These are phyloP conservation scores for Cryptosporidium sp. DNA, from an alignment of 169 alveolate species.

Conservation along the genomic window DNA sequence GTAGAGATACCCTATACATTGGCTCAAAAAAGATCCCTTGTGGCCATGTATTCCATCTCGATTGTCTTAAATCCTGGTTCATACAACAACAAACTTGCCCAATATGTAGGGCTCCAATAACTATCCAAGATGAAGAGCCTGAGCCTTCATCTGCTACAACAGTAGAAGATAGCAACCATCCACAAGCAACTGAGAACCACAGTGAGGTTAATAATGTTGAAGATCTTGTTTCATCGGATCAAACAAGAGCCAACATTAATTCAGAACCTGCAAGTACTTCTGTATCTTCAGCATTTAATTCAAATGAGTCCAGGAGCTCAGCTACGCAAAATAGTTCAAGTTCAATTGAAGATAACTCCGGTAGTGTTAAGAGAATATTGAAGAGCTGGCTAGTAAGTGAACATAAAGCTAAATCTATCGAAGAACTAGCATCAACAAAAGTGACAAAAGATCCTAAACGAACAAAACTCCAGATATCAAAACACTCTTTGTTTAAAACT, in stretches of 20 bases:
- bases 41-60: conserved; percentile 87
- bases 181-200: not conserved
- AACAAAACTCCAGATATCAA: not conserved
- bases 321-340: not conserved
- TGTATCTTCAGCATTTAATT: not conserved
- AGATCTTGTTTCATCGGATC: not conserved
- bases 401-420: not conserved
- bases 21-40: conserved; percentile 86
- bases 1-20: conserved; percentile 85
- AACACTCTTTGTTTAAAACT: not conserved
- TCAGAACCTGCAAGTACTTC: not conserved
- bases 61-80: conserved; percentile 87
- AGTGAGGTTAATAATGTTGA: not conserved
- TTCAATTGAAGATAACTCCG: not conserved
- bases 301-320: not conserved
- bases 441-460: not conserved
- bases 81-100: conserved; percentile 88
- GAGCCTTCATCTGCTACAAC: conserved; percentile 7
- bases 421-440: not conserved
- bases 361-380: not conserved
- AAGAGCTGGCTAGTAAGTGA: not conserved
- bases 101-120: conserved; percentile 79
- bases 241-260: not conserved
- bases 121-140: conserved; percentile 60
- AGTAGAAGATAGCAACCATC: not conserved